Conservation (phyloP, 2,329 filamentous ascomycete genomes). For the Alternaria novae-zelandiae region DNA sequence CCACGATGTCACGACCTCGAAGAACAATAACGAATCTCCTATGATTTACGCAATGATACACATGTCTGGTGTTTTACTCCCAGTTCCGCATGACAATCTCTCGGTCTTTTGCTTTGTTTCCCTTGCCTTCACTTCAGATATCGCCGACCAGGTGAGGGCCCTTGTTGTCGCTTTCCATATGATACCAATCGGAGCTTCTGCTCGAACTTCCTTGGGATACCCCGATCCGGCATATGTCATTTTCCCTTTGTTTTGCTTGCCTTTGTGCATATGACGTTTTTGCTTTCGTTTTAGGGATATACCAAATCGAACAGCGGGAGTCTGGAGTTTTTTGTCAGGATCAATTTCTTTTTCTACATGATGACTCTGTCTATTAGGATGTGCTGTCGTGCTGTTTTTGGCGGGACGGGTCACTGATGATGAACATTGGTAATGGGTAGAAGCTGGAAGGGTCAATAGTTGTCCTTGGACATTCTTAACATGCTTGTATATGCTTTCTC, state of each 20-base stretch:
- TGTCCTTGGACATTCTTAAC: slow-evolving; percentile 5
- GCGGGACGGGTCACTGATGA: not conserved
- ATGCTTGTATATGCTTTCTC: slow-evolving; percentile 8
- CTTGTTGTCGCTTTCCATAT: slow-evolving; percentile 33
- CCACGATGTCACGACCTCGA: slow-evolving; percentile 32
- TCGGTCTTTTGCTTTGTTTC: slow-evolving; percentile 10
- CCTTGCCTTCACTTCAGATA: not conserved
- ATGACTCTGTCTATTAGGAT: not conserved
- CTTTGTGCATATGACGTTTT: not conserved
- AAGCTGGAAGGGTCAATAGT: not conserved
- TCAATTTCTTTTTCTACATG: not conserved
- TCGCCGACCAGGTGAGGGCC: slow-evolving; percentile 31
- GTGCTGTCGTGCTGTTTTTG: not conserved
- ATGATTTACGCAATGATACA: slow-evolving; percentile 21
- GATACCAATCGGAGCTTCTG: slow-evolving; percentile 40
- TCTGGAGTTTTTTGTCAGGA: slow-evolving; percentile 7
- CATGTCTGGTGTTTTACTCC: slow-evolving; percentile 15
- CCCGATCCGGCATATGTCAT: slow-evolving; percentile 7
- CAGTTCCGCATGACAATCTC: slow-evolving; percentile 20
- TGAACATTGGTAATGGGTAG: slow-evolving; percentile 17
- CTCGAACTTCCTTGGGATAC: slow-evolving; percentile 19
- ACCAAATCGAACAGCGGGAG: slow-evolving; percentile 38
- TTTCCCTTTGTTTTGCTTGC: slow-evolving; percentile 12
- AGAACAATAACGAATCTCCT: slow-evolving; percentile 26
- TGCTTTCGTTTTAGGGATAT: slow-evolving; percentile 25